Percentiles rank a stretch among this genome's conserved stretches.
Conservation (phyloP, 164 flowering plant species). For the Macadamia tetraphylla region DNA sequence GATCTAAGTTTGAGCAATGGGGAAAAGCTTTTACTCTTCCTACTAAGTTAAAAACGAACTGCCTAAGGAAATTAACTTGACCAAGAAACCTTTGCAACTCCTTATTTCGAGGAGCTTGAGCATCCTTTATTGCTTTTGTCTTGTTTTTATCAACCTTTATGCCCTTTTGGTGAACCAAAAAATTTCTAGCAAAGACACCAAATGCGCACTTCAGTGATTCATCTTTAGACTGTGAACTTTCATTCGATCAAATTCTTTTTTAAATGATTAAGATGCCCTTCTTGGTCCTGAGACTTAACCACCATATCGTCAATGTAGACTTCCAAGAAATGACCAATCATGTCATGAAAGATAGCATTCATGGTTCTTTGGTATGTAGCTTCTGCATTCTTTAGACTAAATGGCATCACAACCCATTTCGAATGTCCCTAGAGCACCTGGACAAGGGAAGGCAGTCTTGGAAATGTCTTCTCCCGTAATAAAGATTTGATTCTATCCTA, state of each 20-base stretch:
- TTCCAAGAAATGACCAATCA: conserved; percentile 2
- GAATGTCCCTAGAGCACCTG: background rate
- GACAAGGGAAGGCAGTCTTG: conserved; percentile 3
- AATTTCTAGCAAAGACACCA: background rate
- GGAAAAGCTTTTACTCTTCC: background rate
- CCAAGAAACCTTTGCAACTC: background rate
- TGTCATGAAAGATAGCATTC: conserved; percentile 6
- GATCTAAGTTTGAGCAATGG: no score
- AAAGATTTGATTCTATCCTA: no score
- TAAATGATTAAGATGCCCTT: background rate
- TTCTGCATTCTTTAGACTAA: conserved; percentile 8
- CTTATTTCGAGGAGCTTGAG: no score
- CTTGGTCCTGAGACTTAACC: background rate
- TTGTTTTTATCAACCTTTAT: no score
- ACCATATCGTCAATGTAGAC: conserved; percentile 7
- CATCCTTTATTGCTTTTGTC: no score
- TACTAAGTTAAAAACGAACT: no score
- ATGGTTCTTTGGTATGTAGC: conserved; percentile 8
- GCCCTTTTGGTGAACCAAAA: no score
- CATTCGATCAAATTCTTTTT: background rate
- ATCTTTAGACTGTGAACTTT: background rate
- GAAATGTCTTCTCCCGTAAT: background rate
- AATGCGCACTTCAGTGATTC: background rate
- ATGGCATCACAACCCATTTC: conserved; percentile 3
- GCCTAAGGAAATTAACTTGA: background rate